A percentile compares a stretch with the other conserved stretches of the same genome.
phyloP scores from a whole-genome alignment of 768 basidiomycete genomes.

The Phaeotremella skinneri region DNA sequence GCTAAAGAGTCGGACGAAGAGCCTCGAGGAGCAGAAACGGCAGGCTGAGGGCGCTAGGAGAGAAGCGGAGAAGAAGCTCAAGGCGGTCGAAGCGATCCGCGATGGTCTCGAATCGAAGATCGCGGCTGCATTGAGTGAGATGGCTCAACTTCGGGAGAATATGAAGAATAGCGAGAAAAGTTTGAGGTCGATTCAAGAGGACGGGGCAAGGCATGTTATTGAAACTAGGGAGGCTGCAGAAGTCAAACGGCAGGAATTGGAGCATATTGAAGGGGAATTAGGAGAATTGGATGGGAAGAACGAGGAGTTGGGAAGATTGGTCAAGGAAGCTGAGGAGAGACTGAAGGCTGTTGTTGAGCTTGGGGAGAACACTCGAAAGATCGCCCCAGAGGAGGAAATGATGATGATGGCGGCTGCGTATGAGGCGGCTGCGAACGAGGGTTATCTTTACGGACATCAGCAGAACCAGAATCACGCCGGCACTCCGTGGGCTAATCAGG shows the following conservation, averaged over 20 bases:
- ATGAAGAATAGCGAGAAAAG: constrained; percentile 59
- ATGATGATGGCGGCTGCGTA: constrained; percentile 49
- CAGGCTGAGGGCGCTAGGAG: constrained; percentile 72
- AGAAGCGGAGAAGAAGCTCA: constrained; percentile 86
- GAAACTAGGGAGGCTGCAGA: constrained; percentile 59
- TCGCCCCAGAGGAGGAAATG: constrained; percentile 46
- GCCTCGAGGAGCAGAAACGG: constrained; percentile 81
- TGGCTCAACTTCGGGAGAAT: constrained; percentile 42
- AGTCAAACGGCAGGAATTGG: constrained; percentile 59
- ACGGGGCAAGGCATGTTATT: constrained; percentile 62
- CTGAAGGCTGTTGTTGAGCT: constrained; percentile 63
- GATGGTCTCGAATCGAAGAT: constrained; percentile 55
- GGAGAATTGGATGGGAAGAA: constrained; percentile 56
- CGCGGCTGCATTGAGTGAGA: constrained; percentile 35
- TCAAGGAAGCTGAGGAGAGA: constrained; percentile 64
- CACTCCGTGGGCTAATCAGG: constrained; percentile 48
- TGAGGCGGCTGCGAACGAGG: constrained; percentile 43
- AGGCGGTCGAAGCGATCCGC: constrained; percentile 63
- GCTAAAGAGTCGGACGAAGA: constrained; percentile 76
- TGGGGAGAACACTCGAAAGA: constrained; percentile 54
- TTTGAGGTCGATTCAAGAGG: constrained; percentile 60
- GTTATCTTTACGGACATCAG: constrained; percentile 29
- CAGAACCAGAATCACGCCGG: constrained; percentile 2
- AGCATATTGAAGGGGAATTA: constrained; percentile 56
- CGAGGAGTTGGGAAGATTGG: constrained; percentile 61